phyloP scores from a whole-genome alignment of 768 basidiomycete genomes.

The Boletellus ananiceps region DNA sequence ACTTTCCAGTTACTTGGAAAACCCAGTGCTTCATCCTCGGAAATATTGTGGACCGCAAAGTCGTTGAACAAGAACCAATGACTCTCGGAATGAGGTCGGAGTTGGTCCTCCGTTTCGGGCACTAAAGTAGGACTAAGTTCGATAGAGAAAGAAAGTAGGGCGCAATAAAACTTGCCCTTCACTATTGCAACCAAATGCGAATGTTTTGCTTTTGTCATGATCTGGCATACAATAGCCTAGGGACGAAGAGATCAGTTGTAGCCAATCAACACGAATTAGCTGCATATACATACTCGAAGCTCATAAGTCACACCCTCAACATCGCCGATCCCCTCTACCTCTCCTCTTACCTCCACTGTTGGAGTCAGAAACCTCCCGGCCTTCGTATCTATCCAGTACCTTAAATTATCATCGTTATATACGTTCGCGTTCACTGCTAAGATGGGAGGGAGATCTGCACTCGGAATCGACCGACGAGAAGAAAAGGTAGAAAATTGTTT shows the following conservation, averaged over 20 bases:
- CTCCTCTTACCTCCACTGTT: conserved; percentile 51
- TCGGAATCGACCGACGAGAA: conserved; percentile 60
- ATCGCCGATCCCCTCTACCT: conserved; percentile 56
- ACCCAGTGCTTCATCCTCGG: conserved; percentile 82
- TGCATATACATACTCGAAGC: conserved; percentile 54
- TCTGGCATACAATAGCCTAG: conserved; percentile 79
- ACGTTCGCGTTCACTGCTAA: conserved; percentile 84
- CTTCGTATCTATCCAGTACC: conserved; percentile 65
- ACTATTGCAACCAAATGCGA: conserved; percentile 88
- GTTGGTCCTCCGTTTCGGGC: conserved; percentile 54
- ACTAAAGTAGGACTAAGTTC: conserved; percentile 39
- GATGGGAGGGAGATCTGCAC: conserved; percentile 71
- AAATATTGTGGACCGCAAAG: conserved; percentile 80
- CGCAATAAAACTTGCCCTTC: conserved; percentile 47
- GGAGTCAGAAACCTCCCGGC: conserved; percentile 51
- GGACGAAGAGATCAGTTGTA: not conserved
- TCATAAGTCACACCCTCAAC: conserved; percentile 57
- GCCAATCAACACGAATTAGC: not conserved
- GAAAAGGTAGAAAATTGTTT: conserved; percentile 72
- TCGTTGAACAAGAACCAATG: conserved; percentile 98
- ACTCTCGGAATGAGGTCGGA: conserved; percentile 35
- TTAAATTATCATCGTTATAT: conserved; percentile 66
- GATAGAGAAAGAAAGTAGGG: not conserved
- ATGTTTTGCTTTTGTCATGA: conserved; percentile 62
- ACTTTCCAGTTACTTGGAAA: conserved; percentile 95